Evolutionary conservation across 257 asterid species (phyloP).

Genomic region (Rhazya stricta): DNA sequence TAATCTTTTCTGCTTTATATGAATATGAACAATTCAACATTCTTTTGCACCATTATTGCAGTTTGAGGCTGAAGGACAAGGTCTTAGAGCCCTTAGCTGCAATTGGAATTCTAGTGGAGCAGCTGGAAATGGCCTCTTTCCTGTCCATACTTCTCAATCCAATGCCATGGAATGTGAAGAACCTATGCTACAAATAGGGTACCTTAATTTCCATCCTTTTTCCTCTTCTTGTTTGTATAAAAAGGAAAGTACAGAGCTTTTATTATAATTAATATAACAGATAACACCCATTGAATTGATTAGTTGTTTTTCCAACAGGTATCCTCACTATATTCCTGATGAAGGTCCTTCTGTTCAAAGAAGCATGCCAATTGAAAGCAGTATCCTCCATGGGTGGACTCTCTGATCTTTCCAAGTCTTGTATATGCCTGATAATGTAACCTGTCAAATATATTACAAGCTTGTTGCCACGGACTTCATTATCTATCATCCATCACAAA

Average conservation of each 20-base stretch:
- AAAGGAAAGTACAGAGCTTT: background rate
- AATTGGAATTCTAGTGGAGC: conserved; percentile 47
- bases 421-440: conserved; percentile 2
- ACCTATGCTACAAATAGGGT: conserved; percentile 75
- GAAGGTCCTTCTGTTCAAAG: conserved; percentile 59
- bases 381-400: conserved; percentile 62
- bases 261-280: too few species aligned
- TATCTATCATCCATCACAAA: background rate
- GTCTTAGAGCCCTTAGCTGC: conserved; percentile 32
- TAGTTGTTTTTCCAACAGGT: conserved; percentile 31
- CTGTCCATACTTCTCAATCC: conserved; percentile 38
- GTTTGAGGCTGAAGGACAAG: conserved; percentile 65
- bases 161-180: conserved; percentile 52
- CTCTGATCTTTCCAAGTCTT: conserved; percentile 30
- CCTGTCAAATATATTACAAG: background rate
- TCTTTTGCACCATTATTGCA: conserved; percentile 22
- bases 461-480: background rate
- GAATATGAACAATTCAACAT: background rate
- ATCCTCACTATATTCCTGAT: conserved; percentile 52
- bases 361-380: conserved; percentile 51
- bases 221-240: background rate
- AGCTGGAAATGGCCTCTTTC: conserved; percentile 33
- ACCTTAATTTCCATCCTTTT: conserved; percentile 4
- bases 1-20: background rate
- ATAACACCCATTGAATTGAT: background rate